Percentiles rank a stretch among this genome's conserved stretches.
phyloP scores from a whole-genome alignment of 1,139 yeast species.

The Zygosaccharomyces pseudobailii region DNA sequence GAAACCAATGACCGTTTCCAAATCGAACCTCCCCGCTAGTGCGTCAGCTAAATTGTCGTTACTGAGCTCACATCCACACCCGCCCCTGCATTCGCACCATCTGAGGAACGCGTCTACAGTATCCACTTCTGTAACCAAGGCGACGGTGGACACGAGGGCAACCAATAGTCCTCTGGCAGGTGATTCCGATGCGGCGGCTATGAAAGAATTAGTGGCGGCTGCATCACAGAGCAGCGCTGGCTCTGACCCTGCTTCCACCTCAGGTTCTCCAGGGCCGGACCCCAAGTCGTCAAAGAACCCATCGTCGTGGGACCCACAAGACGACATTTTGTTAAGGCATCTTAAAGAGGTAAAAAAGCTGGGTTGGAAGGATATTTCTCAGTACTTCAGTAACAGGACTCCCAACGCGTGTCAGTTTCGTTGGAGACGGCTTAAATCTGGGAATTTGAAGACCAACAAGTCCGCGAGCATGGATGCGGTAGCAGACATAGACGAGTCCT shows the following conservation, averaged over 20 bases:
- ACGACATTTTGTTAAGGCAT: conserved; percentile 61
- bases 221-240: background rate
- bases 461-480: conserved; percentile 33
- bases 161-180: conserved; percentile 1
- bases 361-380: conserved; percentile 75
- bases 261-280: conserved; percentile 4
- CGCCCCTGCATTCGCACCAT: conserved; percentile 18
- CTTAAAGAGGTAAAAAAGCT: conserved; percentile 65
- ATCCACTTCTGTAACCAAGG: conserved; percentile 9
- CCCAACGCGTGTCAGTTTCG: conserved; percentile 78
- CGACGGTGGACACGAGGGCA: conserved; percentile 12
- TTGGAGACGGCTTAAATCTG: conserved; percentile 67
- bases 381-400: conserved; percentile 61
- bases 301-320: conserved; percentile 73
- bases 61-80: conserved; percentile 19
- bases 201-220: conserved; percentile 1
- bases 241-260: background rate
- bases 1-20: conserved; percentile 16
- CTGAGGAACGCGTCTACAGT: conserved; percentile 8
- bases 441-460: conserved; percentile 55
- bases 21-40: conserved; percentile 15
- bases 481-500: background rate
- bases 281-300: conserved; percentile 40
- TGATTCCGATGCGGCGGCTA: conserved; percentile 4
- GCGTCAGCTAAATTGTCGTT: conserved; percentile 17